Evolutionary conservation across 139 green algal species (phyloP).

Genomic region (Monoraphidium neglectum): DNA sequence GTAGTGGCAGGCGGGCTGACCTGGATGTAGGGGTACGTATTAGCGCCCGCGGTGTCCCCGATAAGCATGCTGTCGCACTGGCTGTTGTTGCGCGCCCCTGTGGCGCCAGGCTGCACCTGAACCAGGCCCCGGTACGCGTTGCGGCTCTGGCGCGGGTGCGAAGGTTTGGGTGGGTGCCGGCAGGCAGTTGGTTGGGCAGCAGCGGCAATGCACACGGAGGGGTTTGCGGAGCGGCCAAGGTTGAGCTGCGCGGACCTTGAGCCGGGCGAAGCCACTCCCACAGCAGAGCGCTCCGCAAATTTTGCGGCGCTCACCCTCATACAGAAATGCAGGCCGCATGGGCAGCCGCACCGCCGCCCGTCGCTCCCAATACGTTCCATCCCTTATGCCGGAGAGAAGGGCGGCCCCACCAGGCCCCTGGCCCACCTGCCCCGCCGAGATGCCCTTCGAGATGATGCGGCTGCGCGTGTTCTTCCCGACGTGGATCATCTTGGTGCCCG

Average conservation of each 20-base stretch:
- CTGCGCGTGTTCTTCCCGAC: constrained; percentile 96
- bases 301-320: no score
- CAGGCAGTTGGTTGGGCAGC: no score
- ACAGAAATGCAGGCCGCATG: no score
- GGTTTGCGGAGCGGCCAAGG: no score
- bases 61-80: constrained; percentile 99
- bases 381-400: neutral
- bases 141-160: constrained; percentile 14
- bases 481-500: constrained; percentile 98
- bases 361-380: no score
- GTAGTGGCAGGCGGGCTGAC: constrained; percentile 23
- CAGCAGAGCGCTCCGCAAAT: no score
- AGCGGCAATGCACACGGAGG: no score
- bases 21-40: constrained; percentile 99
- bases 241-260: no score
- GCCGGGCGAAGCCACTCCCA: no score
- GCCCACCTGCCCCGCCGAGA: constrained; percentile 93
- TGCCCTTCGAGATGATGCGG: constrained; percentile 98
- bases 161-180: no score
- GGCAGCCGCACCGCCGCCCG: no score
- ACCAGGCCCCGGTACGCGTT: constrained; percentile 84
- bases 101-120: constrained; percentile 38
- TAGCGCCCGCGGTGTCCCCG: constrained; percentile 93
- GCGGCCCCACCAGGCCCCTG: constrained; percentile 10
- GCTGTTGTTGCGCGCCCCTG: constrained; percentile 89